Percentiles rank a stretch among this genome's conserved stretches.
phyloP scores from a whole-genome alignment of 176 grass and related monocot genomes.

The Oryza coarctata region DNA sequence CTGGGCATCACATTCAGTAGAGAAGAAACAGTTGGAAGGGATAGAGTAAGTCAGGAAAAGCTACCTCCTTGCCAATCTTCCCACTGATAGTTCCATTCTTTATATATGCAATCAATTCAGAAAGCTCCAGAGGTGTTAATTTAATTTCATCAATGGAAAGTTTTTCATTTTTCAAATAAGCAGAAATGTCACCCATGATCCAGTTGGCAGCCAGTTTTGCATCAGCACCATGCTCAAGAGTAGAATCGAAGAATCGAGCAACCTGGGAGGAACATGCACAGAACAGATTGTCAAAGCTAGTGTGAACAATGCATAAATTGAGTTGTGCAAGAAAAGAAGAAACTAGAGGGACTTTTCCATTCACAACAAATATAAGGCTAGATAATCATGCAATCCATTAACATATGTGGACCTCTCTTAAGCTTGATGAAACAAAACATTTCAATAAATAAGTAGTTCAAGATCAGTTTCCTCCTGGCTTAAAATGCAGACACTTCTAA shows the following conservation, averaged over 20 bases:
- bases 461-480: not conserved
- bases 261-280: constrained; percentile 56
- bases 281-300: constrained; percentile 17
- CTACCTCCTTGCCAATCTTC: constrained; percentile 95
- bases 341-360: not conserved
- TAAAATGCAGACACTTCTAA: not conserved
- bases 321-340: not conserved
- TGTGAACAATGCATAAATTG: constrained; percentile 20
- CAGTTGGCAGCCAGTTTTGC: constrained; percentile 89
- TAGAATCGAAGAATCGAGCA: constrained; percentile 81
- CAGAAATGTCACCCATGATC: constrained; percentile 96
- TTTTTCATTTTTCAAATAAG: constrained; percentile 90
- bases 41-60: not conserved
- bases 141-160: constrained; percentile 74
- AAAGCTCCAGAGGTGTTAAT: constrained; percentile 77
- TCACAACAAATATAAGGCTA: not conserved
- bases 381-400: not conserved
- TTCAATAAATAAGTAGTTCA: not conserved
- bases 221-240: constrained; percentile 75
- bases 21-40: not conserved
- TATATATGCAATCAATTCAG: constrained; percentile 75
- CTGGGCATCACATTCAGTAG: not conserved
- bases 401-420: constrained; percentile 18
- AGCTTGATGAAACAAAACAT: constrained; percentile 14
- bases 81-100: constrained; percentile 90